Evolutionary conservation across 345 rosid genomes (phyloP).

Genomic region (Combretum micranthum): DNA sequence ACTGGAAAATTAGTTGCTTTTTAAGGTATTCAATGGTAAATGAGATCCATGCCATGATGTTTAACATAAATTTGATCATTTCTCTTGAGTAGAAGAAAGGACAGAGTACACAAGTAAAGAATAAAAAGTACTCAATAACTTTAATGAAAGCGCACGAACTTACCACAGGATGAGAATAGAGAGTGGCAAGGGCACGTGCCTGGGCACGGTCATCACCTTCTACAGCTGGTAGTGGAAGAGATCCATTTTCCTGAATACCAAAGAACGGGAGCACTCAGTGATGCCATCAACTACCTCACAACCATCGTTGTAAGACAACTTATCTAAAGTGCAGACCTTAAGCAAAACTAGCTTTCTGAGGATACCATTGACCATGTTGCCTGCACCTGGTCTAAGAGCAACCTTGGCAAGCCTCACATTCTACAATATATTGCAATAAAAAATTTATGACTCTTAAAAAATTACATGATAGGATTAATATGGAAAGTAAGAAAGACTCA

Average conservation of each 20-base stretch:
- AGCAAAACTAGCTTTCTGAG: constrained; percentile 75
- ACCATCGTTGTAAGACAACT: not conserved
- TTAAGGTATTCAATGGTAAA: no score
- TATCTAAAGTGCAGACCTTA: constrained; percentile 52
- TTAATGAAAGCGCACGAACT: constrained; percentile 18
- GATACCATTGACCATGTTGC: constrained; percentile 89
- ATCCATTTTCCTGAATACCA: constrained; percentile 52
- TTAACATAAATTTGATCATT: no score
- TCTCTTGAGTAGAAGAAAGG: no score
- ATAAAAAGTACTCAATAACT: no score
- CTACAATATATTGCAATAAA: constrained; percentile 23
- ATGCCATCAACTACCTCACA: not conserved
- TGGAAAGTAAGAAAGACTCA: no score
- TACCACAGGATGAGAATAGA: constrained; percentile 96
- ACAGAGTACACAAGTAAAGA: no score
- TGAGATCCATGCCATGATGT: no score
- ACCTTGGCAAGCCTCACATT: constrained; percentile 91
- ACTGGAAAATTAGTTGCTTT: no score
- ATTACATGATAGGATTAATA: no score
- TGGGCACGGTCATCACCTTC: constrained; percentile 93
- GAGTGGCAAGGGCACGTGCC: constrained; percentile 96
- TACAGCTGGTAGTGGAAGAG: constrained; percentile 83
- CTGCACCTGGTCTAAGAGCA: constrained; percentile 96
- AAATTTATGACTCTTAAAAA: no score
- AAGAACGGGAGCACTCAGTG: constrained; percentile 1